Evolutionary conservation across 1,284 basidiomycete genomes (phyloP).

Genomic region (Albatrellus sp.): DNA sequence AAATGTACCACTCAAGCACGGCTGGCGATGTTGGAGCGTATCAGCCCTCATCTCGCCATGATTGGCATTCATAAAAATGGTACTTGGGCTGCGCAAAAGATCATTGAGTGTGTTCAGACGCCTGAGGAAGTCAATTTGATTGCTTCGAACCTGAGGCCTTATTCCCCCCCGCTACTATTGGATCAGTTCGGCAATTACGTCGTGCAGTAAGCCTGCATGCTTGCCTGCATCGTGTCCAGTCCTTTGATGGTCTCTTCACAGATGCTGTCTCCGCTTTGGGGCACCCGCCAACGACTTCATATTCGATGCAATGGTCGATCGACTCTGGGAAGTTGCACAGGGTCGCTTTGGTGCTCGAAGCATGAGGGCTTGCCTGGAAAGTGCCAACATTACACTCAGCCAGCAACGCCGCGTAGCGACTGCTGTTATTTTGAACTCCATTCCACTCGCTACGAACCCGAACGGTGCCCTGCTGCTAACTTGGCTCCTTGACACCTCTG

Average conservation of each 20-base stretch:
- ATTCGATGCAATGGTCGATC: constrained; percentile 96
- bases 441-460: constrained; percentile 93
- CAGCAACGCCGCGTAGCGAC: constrained; percentile 94
- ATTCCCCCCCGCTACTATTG: constrained; percentile 86
- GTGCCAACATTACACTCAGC: constrained; percentile 69
- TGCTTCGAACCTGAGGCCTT: constrained; percentile 79
- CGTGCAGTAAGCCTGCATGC: constrained; percentile 55
- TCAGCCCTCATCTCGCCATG: constrained; percentile 90
- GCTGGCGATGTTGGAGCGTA: constrained; percentile 85
- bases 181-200: constrained; percentile 99
- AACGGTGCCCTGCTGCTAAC: constrained; percentile 93
- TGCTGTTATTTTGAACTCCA: constrained; percentile 92
- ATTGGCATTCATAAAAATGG: constrained; percentile 99
- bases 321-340: constrained; percentile 97
- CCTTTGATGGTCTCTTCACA: constrained; percentile 18
- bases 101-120: constrained; percentile 90
- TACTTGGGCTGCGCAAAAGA: constrained; percentile 99
- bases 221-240: too few species aligned
- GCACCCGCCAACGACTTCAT: constrained; percentile 87
- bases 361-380: constrained; percentile 95
- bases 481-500: constrained; percentile 92
- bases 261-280: constrained; percentile 87
- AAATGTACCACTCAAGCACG: constrained; percentile 70
- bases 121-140: constrained; percentile 83
- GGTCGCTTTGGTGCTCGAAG: constrained; percentile 95